These are phyloP conservation scores for Dichomitus squalens DNA, from an alignment of 1,284 basidiomycete species.

Conservation along the genomic window DNA sequence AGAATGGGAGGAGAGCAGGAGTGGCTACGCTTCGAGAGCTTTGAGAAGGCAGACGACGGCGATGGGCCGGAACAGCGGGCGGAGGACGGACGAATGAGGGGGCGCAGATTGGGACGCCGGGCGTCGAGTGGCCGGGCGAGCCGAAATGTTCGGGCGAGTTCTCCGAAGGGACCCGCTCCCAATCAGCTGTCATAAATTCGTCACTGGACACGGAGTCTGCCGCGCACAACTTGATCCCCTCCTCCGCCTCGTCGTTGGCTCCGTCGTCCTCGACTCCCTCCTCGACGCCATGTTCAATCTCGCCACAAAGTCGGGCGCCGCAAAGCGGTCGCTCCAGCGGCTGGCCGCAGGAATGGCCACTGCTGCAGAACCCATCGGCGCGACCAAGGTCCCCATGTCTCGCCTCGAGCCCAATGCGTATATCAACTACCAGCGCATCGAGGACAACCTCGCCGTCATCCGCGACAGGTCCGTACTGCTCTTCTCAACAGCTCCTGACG, in stretches of 20 bases:
- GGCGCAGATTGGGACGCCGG: constrained; percentile 4
- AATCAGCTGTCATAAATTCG: constrained; percentile 28
- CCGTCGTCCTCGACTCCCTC: constrained; percentile 11
- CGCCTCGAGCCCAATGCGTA: constrained; percentile 84
- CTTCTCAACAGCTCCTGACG: neutral
- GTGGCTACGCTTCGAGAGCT: neutral
- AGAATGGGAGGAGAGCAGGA: neutral
- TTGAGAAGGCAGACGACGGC: neutral
- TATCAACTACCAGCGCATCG: constrained; percentile 98
- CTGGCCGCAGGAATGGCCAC: constrained; percentile 79
- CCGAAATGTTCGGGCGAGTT: constrained; percentile 18
- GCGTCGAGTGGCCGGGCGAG: constrained; percentile 9
- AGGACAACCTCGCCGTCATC: constrained; percentile 89
- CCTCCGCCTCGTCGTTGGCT: constrained; percentile 14
- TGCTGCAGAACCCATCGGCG: constrained; percentile 76
- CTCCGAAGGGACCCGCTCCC: constrained; percentile 17
- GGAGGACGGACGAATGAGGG: constrained; percentile 11
- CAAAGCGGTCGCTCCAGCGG: constrained; percentile 59
- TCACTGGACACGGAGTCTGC: constrained; percentile 12
- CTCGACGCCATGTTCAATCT: constrained; percentile 66
- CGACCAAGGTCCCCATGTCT: constrained; percentile 93
- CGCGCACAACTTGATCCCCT: constrained; percentile 15
- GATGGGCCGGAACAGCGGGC: neutral
- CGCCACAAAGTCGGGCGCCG: constrained; percentile 59
- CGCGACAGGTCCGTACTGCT: constrained; percentile 70